phyloP scores from a whole-genome alignment of 2,329 filamentous ascomycete genomes.

The Fonsecaea monophora region DNA sequence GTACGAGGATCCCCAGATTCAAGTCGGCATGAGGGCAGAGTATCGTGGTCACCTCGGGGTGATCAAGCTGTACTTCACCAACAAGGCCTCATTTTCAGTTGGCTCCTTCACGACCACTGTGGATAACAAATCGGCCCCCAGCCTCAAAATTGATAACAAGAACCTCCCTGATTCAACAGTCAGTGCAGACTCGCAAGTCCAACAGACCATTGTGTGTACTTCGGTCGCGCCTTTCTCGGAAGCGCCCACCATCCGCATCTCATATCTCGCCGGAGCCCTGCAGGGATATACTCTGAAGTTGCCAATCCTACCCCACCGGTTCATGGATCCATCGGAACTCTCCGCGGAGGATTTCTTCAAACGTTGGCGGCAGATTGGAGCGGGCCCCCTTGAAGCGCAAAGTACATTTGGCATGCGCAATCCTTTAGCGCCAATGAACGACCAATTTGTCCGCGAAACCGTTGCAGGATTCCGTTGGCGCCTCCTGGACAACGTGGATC shows the following conservation, averaged over 20 bases:
- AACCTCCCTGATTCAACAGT: constrained; percentile 85
- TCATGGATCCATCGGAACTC: constrained; percentile 91
- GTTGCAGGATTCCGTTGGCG: constrained; percentile 87
- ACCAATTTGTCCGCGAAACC: constrained; percentile 72
- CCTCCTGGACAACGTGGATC: constrained; percentile 82
- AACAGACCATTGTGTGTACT: constrained; percentile 95
- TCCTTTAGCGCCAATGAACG: constrained; percentile 69
- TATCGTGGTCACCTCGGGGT: constrained; percentile 96
- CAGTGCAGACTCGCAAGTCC: constrained; percentile 75
- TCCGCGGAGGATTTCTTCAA: constrained; percentile 96
- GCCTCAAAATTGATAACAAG: constrained; percentile 85
- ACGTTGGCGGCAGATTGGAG: constrained; percentile 98
- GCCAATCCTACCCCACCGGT: constrained; percentile 88
- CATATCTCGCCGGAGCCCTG: constrained; percentile 89
- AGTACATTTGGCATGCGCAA: constrained; percentile 70
- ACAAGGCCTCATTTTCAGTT: constrained; percentile 85
- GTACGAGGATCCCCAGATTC: constrained; percentile 93
- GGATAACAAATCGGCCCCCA: constrained; percentile 71
- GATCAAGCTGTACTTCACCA: constrained; percentile 92
- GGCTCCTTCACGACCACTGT: constrained; percentile 93
- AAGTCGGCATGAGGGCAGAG: constrained; percentile 89
- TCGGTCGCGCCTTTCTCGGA: constrained; percentile 80
- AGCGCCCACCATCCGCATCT: constrained; percentile 89
- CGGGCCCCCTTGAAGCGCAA: constrained; percentile 84
- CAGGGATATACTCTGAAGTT: constrained; percentile 92